Conservation (phyloP, 2,329 filamentous ascomycete species). For the Talaromyces pinophilus region DNA sequence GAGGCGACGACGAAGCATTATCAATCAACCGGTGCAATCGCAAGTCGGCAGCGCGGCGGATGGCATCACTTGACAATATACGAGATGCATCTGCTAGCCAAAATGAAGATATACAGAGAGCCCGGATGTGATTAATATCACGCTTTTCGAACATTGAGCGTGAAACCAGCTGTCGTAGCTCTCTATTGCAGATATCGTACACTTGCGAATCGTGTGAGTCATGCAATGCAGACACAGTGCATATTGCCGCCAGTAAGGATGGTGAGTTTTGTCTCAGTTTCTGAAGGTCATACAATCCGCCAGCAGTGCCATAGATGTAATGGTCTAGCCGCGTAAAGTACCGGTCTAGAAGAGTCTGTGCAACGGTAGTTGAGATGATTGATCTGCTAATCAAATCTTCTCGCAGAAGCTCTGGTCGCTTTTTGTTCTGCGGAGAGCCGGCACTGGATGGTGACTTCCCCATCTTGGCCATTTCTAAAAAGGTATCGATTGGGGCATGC, state of each 20-base stretch:
- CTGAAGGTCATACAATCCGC: conserved; percentile 43
- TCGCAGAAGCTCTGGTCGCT: conserved; percentile 23
- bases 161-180: conserved; percentile 49
- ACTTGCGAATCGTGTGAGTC: conserved; percentile 34
- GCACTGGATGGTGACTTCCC: conserved; percentile 34
- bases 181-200: conserved; percentile 45
- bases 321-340: conserved; percentile 50
- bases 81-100: conserved; percentile 53
- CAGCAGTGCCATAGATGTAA: conserved; percentile 51
- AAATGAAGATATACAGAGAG: conserved; percentile 53
- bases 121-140: conserved; percentile 49
- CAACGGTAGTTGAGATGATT: conserved; percentile 44
- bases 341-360: conserved; percentile 44
- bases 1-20: conserved; percentile 23
- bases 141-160: conserved; percentile 51
- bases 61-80: conserved; percentile 38
- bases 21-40: conserved; percentile 46
- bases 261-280: conserved; percentile 45
- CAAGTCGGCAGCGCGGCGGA: conserved; percentile 34
- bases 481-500: conserved; percentile 40
- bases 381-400: conserved; percentile 50
- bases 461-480: conserved; percentile 39
- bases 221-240: conserved; percentile 51
- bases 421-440: conserved; percentile 31
- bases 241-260: conserved; percentile 47